Conservation (phyloP, 2,329 filamentous ascomycete species). For the Colletotrichum tanaceti region DNA sequence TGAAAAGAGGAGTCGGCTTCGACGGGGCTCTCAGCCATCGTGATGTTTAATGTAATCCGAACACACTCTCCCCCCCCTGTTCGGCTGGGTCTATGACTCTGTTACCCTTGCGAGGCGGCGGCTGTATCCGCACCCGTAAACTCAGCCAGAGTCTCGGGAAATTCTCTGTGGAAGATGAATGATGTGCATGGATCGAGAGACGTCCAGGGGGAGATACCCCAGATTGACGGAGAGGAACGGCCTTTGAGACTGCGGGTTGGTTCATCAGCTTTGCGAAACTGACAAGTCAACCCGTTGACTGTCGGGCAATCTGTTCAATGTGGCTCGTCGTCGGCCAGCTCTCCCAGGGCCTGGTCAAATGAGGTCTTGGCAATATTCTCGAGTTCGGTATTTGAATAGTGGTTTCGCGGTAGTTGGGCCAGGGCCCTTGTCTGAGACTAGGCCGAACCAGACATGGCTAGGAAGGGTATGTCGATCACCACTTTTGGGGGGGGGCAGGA, state of each 20-base stretch:
- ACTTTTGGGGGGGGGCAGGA: neutral
- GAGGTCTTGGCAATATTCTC: neutral
- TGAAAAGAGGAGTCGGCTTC: neutral
- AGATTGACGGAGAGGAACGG: neutral
- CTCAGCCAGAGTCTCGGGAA: neutral
- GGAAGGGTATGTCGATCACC: slow-evolving; percentile 6
- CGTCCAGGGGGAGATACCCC: neutral
- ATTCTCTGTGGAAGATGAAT: neutral
- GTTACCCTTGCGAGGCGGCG: neutral
- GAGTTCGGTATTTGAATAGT: neutral
- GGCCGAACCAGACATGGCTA: neutral
- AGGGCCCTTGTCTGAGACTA: slow-evolving; percentile 2
- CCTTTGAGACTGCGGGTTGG: neutral
- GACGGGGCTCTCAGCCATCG: neutral
- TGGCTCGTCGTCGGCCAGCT: neutral
- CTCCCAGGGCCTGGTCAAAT: neutral
- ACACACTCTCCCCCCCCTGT: neutral
- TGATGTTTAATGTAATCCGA: neutral
- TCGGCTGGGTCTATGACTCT: neutral
- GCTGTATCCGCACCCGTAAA: slow-evolving; percentile 1
- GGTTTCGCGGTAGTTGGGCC: neutral
- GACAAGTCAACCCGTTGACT: slow-evolving; percentile 8
- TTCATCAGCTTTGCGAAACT: neutral
- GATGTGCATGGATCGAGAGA: neutral
- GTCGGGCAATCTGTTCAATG: neutral